A percentile compares a stretch with the other conserved stretches of the same genome.
phyloP scores from a whole-genome alignment of 495 filamentous ascomycete species.

The Hypoxylon fuscum region DNA sequence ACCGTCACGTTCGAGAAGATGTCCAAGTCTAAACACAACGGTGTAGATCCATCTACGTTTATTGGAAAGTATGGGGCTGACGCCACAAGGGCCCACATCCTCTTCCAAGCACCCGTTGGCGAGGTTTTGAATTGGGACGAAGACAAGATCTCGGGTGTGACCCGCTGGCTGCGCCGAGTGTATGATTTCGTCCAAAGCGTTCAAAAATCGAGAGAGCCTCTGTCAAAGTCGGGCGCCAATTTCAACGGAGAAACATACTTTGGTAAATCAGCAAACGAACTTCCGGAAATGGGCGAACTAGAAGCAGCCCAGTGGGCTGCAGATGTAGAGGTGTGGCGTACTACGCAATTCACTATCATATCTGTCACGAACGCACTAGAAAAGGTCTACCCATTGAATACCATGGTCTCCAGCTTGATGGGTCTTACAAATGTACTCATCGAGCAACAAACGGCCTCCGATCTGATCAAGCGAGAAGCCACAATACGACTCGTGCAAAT shows the following conservation, averaged over 20 bases:
- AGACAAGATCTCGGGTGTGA: constrained; percentile 79
- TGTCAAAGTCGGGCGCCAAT: not conserved
- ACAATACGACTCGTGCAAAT: constrained; percentile 67
- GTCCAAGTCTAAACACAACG: constrained; percentile 96
- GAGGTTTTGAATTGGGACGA: constrained; percentile 91
- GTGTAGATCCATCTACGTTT: constrained; percentile 80
- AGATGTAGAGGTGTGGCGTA: constrained; percentile 67
- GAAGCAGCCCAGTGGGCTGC: constrained; percentile 50
- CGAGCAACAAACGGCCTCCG: constrained; percentile 35
- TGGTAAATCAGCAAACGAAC: constrained; percentile 11
- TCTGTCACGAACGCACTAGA: constrained; percentile 76
- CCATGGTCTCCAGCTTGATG: constrained; percentile 81
- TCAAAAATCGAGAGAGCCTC: constrained; percentile 2
- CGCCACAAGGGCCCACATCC: constrained; percentile 82
- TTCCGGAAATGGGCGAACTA: constrained; percentile 28
- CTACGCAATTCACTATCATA: constrained; percentile 70
- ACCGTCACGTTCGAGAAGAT: constrained; percentile 84
- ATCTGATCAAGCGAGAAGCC: constrained; percentile 45
- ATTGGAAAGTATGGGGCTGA: constrained; percentile 81
- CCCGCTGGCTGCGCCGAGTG: constrained; percentile 77
- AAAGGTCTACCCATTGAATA: constrained; percentile 78
- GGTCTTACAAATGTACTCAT: constrained; percentile 74
- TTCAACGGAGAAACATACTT: constrained; percentile 46
- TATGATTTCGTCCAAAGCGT: constrained; percentile 63
- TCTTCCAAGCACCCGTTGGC: constrained; percentile 84